A percentile compares a stretch with the other conserved stretches of the same genome.
These are phyloP conservation scores for Prunus mira DNA, from an alignment of 306 rosid genomes.

Conservation along the genomic window DNA sequence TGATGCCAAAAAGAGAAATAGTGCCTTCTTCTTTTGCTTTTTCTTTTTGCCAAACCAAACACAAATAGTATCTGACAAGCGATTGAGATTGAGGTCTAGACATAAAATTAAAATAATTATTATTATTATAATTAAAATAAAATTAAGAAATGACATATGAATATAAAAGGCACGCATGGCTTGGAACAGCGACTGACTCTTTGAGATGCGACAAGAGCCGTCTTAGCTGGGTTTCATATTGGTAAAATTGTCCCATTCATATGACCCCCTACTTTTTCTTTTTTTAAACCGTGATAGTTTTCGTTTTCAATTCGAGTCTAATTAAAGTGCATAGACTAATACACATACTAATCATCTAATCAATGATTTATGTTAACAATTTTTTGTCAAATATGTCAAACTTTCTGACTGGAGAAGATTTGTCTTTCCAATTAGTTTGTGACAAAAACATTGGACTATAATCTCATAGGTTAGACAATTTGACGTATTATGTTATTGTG, in stretches of 20 bases:
- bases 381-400: too few relatives aligned
- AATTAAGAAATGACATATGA: not conserved
- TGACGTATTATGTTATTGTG: too few relatives aligned
- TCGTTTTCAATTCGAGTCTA: not conserved
- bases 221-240: conserved; percentile 4
- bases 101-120: not conserved
- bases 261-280: not conserved
- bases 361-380: too few relatives aligned
- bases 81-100: not conserved
- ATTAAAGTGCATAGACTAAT: not conserved
- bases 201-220: conserved; percentile 15
- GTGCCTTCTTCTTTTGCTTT: not conserved
- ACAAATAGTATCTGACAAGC: not conserved
- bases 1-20: not conserved
- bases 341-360: too few relatives aligned
- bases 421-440: too few relatives aligned
- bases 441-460: too few relatives aligned
- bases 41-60: not conserved
- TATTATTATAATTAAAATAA: not conserved
- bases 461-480: too few relatives aligned
- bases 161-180: conserved; percentile 21
- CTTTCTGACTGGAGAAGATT: too few relatives aligned
- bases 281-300: not conserved
- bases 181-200: conserved; percentile 19
- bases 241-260: not conserved